Conservation (phyloP, 306 rosid genomes). For the Gynostemma pentaphyllum region DNA sequence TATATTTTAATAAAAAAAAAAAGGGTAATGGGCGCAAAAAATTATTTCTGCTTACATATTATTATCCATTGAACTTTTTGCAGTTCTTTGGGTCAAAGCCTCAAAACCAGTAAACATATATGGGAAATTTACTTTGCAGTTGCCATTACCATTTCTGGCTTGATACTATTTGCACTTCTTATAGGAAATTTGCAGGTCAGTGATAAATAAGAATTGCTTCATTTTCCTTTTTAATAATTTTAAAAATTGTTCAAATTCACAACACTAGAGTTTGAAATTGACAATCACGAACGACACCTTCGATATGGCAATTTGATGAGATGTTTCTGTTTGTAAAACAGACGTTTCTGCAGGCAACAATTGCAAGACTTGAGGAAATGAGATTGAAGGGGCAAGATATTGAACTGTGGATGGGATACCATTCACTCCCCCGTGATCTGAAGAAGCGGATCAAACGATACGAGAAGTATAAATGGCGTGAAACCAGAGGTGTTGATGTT, state of each 20-base stretch:
- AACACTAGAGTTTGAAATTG: background rate
- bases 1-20: too few relatives aligned
- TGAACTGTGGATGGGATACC: conserved; percentile 15
- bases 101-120: conserved; percentile 7
- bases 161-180: conserved; percentile 21
- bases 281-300: too few relatives aligned
- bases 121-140: conserved; percentile 22
- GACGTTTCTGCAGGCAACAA: conserved; percentile 57
- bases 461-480: conserved; percentile 2
- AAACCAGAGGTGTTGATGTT: conserved; percentile 6
- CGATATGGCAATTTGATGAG: background rate
- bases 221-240: too few relatives aligned
- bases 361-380: conserved; percentile 39
- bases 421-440: conserved; percentile 2
- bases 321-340: conserved; percentile 8
- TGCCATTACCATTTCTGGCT: conserved; percentile 15
- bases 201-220: background rate
- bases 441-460: conserved; percentile 10
- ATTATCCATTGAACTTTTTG: background rate
- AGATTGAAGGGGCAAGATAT: conserved; percentile 14
- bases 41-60: too few relatives aligned
- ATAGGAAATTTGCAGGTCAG: conserved; percentile 32
- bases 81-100: conserved; percentile 22
- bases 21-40: too few relatives aligned
- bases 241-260: background rate